A percentile compares a stretch with the other conserved stretches of the same genome.
These are phyloP conservation scores for Dicorynia guianensis DNA, from an alignment of 306 rosid genomes.

Conservation along the genomic window DNA sequence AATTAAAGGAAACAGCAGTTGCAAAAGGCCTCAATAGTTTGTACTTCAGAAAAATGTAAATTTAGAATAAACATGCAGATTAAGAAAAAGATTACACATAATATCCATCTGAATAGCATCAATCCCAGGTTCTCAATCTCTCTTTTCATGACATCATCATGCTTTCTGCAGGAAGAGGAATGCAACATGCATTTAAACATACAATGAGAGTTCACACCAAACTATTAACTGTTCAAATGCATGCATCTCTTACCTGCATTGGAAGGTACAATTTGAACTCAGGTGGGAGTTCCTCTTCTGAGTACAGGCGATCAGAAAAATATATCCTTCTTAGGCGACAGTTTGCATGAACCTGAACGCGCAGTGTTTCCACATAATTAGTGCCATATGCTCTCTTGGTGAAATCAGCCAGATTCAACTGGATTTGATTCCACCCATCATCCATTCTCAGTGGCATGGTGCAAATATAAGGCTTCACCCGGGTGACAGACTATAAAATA, in stretches of 20 bases:
- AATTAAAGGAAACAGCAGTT: slow-evolving; percentile 6
- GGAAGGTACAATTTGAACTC: slow-evolving; percentile 95
- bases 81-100: neutral
- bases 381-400: slow-evolving; percentile 97
- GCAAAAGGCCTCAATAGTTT: slow-evolving; percentile 13
- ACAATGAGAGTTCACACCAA: neutral
- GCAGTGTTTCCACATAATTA: slow-evolving; percentile 92
- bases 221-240: neutral
- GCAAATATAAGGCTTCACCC: slow-evolving; percentile 93
- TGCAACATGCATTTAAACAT: neutral
- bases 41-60: neutral
- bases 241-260: slow-evolving; percentile 65
- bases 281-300: slow-evolving; percentile 96
- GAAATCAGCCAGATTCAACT: slow-evolving; percentile 82
- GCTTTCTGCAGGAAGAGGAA: slow-evolving; percentile 46
- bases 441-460: slow-evolving; percentile 92
- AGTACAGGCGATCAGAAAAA: slow-evolving; percentile 90
- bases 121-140: slow-evolving; percentile 3
- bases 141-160: slow-evolving; percentile 23
- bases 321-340: slow-evolving; percentile 95
- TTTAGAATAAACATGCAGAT: neutral
- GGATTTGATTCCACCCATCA: slow-evolving; percentile 97
- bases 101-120: neutral
- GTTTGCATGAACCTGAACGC: slow-evolving; percentile 97
- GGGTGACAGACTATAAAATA: slow-evolving; percentile 66